These are phyloP conservation scores for Mortierella sp. DNA, from an alignment of 371 early-diverging fungal species.

Conservation along the genomic window DNA sequence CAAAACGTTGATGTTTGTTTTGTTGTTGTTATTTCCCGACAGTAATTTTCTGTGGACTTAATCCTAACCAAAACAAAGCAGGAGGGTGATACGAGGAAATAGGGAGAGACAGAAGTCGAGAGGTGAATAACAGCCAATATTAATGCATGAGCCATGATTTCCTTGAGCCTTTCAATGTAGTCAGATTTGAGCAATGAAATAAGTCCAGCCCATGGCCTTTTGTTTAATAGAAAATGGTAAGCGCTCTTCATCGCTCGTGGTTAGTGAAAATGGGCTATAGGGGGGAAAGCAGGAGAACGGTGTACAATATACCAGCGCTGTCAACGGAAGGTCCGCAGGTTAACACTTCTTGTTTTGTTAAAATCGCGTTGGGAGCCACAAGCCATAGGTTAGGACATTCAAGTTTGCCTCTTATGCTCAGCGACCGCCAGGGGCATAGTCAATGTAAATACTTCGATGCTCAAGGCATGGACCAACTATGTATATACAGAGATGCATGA, in stretches of 20 bases:
- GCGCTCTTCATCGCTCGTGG: no score
- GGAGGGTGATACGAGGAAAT: background rate
- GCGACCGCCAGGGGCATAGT: no score
- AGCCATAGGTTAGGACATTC: no score
- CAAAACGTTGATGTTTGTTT: no score
- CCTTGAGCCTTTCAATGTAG: background rate
- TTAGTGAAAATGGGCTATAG: background rate
- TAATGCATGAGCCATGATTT: background rate
- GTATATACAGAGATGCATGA: no score
- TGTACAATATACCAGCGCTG: background rate
- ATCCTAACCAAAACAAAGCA: background rate
- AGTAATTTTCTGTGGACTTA: no score
- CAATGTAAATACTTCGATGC: no score
- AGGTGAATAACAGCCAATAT: background rate
- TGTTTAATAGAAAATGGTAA: no score
- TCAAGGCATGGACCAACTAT: no score
- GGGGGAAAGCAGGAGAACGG: background rate
- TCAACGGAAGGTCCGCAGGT: conserved; percentile 1
- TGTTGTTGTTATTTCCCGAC: no score
- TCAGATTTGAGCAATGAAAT: background rate
- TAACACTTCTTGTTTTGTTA: background rate
- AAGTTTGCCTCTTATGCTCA: no score
- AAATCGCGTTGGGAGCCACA: background rate
- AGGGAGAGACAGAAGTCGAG: background rate
- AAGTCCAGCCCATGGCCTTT: background rate